Evolutionary conservation across 2,329 filamentous ascomycete genomes (phyloP).

Genomic region (Trichoderma pleuroti): DNA sequence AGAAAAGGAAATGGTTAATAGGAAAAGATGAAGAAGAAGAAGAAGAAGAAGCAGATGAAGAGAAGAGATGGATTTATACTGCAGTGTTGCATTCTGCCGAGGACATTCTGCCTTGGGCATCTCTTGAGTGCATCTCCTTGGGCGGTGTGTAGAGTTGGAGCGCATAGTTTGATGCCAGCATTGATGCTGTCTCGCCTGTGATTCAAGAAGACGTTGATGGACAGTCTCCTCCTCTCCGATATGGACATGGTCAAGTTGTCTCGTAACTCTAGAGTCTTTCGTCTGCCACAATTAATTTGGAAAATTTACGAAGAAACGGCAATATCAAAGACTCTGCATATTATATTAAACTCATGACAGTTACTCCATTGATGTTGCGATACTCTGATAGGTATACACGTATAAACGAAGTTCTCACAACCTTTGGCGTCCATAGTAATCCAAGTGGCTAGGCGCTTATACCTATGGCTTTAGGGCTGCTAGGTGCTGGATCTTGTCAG

Average conservation of each 20-base stretch:
- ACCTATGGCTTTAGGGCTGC: neutral
- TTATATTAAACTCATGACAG: too few species aligned
- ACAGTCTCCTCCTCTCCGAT: neutral
- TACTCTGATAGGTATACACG: too few species aligned
- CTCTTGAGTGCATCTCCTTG: neutral
- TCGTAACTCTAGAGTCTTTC: neutral
- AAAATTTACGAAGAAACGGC: neutral
- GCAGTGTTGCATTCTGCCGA: neutral
- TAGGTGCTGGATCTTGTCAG: neutral
- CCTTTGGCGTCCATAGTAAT: neutral
- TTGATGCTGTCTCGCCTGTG: neutral
- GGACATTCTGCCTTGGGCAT: rapidly evolving
- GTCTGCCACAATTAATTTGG: neutral
- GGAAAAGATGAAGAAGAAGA: neutral
- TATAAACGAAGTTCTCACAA: neutral
- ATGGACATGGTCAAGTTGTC: neutral
- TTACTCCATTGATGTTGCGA: too few species aligned
- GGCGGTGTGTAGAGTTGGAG: neutral
- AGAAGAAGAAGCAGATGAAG: neutral
- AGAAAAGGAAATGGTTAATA: too few species aligned
- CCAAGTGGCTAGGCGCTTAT: neutral
- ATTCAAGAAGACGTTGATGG: neutral
- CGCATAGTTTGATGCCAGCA: neutral
- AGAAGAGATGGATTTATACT: neutral
- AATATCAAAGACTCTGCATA: neutral